phyloP scores from a whole-genome alignment of 2,329 filamentous ascomycete species.

The Colletotrichum sp. region DNA sequence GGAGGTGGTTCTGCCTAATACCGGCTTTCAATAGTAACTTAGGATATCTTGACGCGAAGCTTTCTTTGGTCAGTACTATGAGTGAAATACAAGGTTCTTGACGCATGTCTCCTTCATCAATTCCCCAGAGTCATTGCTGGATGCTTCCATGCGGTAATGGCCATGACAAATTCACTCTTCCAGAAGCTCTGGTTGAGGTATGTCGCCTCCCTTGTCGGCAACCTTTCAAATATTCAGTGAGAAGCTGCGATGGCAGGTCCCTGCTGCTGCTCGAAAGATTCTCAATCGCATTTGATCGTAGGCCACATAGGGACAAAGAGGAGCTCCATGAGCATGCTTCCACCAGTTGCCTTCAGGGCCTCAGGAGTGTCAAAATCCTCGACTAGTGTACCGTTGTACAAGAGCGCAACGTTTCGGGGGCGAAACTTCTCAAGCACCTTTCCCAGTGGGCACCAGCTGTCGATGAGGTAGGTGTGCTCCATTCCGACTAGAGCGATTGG shows the following conservation, averaged over 20 bases:
- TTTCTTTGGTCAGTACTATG: neutral
- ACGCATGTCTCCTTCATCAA: neutral
- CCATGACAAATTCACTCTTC: neutral
- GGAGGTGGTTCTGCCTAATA: neutral
- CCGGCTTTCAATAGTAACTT: neutral
- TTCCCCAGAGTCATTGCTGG: neutral
- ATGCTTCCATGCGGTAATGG: neutral
- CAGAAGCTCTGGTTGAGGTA: neutral
- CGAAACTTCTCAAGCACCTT: neutral
- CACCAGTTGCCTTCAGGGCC: neutral
- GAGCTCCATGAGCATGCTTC: neutral
- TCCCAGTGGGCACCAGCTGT: neutral
- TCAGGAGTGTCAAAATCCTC: neutral
- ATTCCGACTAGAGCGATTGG: neutral
- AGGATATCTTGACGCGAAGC: neutral
- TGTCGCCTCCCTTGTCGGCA: neutral
- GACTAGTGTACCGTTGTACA: neutral
- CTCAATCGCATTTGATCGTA: neutral
- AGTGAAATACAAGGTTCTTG: neutral
- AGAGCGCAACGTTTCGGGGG: neutral
- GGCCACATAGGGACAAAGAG: neutral
- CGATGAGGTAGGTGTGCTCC: neutral
- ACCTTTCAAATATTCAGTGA: rapidly evolving
- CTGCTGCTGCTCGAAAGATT: neutral
- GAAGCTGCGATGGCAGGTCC: neutral